Conservation (phyloP, 192 early-diverging fungal genomes). For the Backusella liffmaniae region DNA sequence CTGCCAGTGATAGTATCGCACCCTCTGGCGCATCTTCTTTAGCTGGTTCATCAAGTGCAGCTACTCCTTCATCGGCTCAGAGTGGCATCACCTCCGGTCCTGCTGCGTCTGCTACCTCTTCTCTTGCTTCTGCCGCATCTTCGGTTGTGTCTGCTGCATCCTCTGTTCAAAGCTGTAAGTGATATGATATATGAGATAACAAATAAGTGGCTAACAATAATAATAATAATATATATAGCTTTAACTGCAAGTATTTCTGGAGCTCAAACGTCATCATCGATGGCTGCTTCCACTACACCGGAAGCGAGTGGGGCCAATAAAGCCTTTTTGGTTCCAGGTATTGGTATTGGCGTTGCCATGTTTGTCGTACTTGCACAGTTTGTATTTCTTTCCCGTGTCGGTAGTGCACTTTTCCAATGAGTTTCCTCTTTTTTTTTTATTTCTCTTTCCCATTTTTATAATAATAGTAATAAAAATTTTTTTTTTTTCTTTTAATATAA, state of each 20-base stretch:
- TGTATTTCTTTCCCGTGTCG: slow-evolving; percentile 2
- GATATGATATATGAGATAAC: neutral
- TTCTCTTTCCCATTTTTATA: neutral
- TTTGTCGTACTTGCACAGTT: neutral
- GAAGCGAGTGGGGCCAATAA: neutral
- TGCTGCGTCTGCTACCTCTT: neutral
- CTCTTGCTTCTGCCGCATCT: neutral
- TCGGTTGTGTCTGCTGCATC: neutral
- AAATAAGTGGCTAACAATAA: neutral
- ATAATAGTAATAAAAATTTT: neutral
- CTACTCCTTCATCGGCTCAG: neutral
- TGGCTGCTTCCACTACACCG: neutral
- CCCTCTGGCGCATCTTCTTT: neutral
- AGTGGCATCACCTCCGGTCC: neutral
- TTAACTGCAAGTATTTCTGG: neutral
- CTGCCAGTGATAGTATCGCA: neutral
- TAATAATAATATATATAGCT: neutral
- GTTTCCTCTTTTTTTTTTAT: neutral
- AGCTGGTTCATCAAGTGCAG: neutral
- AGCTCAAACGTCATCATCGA: neutral
- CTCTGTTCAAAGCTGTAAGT: neutral
- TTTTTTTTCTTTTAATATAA: neutral
- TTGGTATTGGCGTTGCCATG: neutral
- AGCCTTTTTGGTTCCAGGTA: neutral
- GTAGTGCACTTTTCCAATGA: neutral